Base-by-base conservation (phyloP, 164 flowering plant genomes). In the Umbellularia californica region DNA sequence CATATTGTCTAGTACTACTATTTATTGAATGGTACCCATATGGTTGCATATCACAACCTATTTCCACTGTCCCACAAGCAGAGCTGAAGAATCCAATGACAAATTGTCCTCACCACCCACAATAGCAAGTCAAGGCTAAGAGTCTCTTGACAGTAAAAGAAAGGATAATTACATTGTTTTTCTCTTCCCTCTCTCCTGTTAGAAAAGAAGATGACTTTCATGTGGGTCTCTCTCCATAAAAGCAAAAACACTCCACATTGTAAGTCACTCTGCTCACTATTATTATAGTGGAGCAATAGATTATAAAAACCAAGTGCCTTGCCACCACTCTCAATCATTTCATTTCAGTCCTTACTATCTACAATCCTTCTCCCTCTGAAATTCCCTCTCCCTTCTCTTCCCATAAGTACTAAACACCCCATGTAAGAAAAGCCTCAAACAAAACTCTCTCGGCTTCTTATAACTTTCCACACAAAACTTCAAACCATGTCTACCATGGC, bases 1-100 rank as follows among this genome's bases (percentile, higher is more conserved):
- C 14, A 63, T 35, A 19, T 27, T 71, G 28, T 60, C 14, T 51
- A 19, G 25, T 19, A 55, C 47, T 41, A 9, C 11, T 41, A 41
- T 41, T 41, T 41, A 41, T 15, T 10, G 52, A 51, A 35, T 22
- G 13, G 33, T 76, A 30, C 27, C 24, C 51, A 7, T 47, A 24
- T 41, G 41, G 47, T 3, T 58, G 72, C 67, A 69, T 24, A 24
- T 33, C 74, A 72, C 66, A 52, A 72, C 74, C 72, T 71, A 60
- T 9, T 41, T 41, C 47, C 47, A 41, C 47, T 41, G 10, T 41
- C 74, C 71, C 30, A 65, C 69, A 75, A 77, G 68, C 68, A 67
- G 73, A 74, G 69, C 52, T 72, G 58, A 77, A 83, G 90, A 81
- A 86, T 88, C 90, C 88, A 88, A 88, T 81, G 85, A 77, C 74